Evolutionary conservation across 1,139 yeast genomes (phyloP).

Genomic region (Lodderomyces elongisporus): DNA sequence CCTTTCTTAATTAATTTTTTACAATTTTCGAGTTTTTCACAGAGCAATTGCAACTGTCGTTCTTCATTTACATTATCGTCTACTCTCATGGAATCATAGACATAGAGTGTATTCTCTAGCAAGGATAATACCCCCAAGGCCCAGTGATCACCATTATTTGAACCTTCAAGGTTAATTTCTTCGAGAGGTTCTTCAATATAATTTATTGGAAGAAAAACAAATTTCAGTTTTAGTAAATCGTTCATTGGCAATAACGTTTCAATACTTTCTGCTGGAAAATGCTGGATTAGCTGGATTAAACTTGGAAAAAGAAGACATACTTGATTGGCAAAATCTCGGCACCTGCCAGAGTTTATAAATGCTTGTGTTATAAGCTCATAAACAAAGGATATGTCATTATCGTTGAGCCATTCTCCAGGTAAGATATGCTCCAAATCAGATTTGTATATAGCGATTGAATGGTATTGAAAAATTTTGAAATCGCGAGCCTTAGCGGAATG

Average conservation of each 20-base stretch:
- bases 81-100: slow-evolving; percentile 38
- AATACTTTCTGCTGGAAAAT: slow-evolving; percentile 30
- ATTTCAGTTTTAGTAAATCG: slow-evolving; percentile 29
- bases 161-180: slow-evolving; percentile 23
- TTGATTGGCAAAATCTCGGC: slow-evolving; percentile 18
- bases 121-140: slow-evolving; percentile 30
- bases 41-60: slow-evolving; percentile 16
- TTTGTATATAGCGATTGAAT: slow-evolving; percentile 36
- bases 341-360: slow-evolving; percentile 10
- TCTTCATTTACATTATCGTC: slow-evolving; percentile 18
- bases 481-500: slow-evolving; percentile 12
- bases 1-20: slow-evolving; percentile 15
- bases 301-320: slow-evolving; percentile 35
- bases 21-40: slow-evolving; percentile 21
- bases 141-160: slow-evolving; percentile 44
- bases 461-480: slow-evolving; percentile 32
- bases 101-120: slow-evolving; percentile 26
- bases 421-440: slow-evolving; percentile 34
- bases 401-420: slow-evolving; percentile 70
- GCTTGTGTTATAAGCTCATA: slow-evolving; percentile 46
- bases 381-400: slow-evolving; percentile 60
- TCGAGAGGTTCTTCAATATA: slow-evolving; percentile 26
- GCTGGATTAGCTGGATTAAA: slow-evolving; percentile 35
- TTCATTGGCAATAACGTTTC: slow-evolving; percentile 25
- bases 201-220: slow-evolving; percentile 39